These are phyloP conservation scores for Diplodia mutila DNA, from an alignment of 2,329 filamentous ascomycete genomes.

Conservation along the genomic window DNA sequence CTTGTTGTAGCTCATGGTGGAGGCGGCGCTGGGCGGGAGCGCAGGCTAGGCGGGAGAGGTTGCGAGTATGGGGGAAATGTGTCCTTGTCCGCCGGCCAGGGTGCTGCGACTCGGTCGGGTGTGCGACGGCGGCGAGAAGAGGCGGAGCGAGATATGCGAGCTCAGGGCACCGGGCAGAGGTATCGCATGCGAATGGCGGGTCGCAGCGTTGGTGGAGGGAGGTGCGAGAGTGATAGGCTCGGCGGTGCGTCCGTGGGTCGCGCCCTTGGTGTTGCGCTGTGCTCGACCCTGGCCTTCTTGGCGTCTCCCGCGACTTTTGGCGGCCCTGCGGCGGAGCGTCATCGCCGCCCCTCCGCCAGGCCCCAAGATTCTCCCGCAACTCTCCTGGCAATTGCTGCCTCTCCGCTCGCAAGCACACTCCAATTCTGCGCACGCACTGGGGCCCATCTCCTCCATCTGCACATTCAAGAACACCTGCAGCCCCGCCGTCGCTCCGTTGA, in stretches of 20 bases:
- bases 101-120: background rate
- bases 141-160: background rate
- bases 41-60: conserved; percentile 8
- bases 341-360: conserved; percentile 22
- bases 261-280: conserved; percentile 22
- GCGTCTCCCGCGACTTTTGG: background rate
- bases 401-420: background rate
- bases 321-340: conserved; percentile 21
- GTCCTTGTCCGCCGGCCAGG: conserved; percentile 20
- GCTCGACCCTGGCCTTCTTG: conserved; percentile 16
- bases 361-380: background rate
- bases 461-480: background rate
- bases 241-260: conserved; percentile 9
- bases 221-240: background rate
- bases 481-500: background rate
- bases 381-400: conserved; percentile 6
- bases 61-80: conserved; percentile 25
- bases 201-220: background rate
- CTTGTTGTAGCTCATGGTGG: conserved; percentile 90
- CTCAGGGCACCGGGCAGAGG: background rate
- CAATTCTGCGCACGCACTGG: too few species aligned
- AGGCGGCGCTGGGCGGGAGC: conserved; percentile 5
- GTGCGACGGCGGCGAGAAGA: background rate
- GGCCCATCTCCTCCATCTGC: background rate
- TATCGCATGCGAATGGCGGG: conserved; percentile 11